phyloP scores from a whole-genome alignment of 2,329 filamentous ascomycete genomes.

The Colletotrichum abscissum region DNA sequence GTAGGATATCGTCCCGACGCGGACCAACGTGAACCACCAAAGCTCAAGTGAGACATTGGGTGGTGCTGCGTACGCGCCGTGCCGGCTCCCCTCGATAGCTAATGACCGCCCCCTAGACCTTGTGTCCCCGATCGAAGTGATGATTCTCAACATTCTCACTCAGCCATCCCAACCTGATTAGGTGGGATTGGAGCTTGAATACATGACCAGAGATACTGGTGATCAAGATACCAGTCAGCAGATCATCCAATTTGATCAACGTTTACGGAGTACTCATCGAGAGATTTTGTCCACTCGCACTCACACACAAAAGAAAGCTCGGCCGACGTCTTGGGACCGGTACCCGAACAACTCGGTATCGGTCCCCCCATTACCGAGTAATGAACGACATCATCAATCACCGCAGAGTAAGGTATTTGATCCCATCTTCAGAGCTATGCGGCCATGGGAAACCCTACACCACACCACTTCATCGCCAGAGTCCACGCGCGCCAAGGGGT shows the following conservation, averaged over 20 bases:
- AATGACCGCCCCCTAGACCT: neutral
- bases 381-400: neutral
- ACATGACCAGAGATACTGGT: too few relatives aligned
- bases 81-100: neutral
- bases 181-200: neutral
- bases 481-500: neutral
- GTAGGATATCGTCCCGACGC: neutral
- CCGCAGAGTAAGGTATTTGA: neutral
- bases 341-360: neutral
- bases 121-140: neutral
- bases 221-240: neutral
- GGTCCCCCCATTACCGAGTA: neutral
- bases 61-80: neutral
- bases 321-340: neutral
- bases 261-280: too few relatives aligned
- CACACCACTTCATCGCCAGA: neutral
- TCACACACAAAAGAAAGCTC: neutral
- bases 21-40: neutral
- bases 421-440: neutral
- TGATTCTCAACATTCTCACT: too few relatives aligned
- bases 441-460: neutral
- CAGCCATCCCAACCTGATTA: too few relatives aligned
- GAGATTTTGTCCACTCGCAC: neutral
- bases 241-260: neutral
- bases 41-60: neutral